These are phyloP conservation scores for Trichosporon sp. DNA, from an alignment of 1,284 basidiomycete genomes.

Conservation along the genomic window DNA sequence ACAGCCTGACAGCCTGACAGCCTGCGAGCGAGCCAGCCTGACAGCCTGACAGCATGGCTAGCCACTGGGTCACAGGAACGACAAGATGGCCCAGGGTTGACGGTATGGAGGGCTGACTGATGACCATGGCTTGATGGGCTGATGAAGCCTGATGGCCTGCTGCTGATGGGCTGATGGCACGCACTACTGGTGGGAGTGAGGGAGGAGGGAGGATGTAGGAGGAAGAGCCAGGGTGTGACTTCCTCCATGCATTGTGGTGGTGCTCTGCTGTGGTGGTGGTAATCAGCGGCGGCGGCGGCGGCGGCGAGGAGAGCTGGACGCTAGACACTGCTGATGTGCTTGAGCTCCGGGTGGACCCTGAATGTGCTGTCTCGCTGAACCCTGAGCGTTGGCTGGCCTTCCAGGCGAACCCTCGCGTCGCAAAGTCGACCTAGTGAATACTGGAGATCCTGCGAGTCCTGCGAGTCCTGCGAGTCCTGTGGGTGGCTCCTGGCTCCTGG, in stretches of 20 bases:
- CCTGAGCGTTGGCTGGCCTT: background rate
- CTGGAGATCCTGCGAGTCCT: background rate
- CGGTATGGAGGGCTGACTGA: background rate
- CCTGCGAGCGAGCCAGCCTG: background rate
- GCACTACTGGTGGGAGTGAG: background rate
- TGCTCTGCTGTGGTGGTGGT: background rate
- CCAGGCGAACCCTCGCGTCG: background rate
- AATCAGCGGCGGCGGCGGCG: too few species aligned
- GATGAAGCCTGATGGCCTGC: background rate
- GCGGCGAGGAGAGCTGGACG: background rate
- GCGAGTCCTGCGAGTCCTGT: background rate
- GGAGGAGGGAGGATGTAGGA: too few species aligned
- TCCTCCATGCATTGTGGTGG: too few species aligned
- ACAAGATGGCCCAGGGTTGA: background rate
- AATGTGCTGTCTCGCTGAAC: background rate
- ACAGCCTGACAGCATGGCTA: background rate
- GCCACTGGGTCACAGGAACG: background rate
- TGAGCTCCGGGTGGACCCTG: background rate
- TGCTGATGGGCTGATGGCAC: background rate
- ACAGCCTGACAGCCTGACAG: background rate
- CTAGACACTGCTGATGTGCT: background rate
- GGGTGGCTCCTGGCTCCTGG: too few species aligned
- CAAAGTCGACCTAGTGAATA: background rate
- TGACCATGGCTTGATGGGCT: too few species aligned
- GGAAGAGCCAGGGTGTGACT: too few species aligned